These are phyloP conservation scores for Poteriospumella lacustris DNA, from an alignment of 108 stramenopile genomes.

Conservation along the genomic window DNA sequence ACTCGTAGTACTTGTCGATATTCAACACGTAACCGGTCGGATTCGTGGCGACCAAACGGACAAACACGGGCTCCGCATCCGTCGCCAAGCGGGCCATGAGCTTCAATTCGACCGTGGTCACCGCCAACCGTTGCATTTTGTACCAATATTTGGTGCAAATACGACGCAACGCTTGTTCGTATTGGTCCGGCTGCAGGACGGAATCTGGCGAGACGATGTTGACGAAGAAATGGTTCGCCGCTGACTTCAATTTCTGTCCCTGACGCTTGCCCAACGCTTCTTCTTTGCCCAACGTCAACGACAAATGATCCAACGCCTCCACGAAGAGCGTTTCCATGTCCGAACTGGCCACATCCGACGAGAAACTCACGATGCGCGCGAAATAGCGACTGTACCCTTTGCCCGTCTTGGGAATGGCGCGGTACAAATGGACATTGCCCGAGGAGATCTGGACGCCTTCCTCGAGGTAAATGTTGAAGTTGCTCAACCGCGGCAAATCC, in stretches of 20 bases:
- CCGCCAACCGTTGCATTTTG: conserved; percentile 62
- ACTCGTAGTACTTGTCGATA: conserved; percentile 92
- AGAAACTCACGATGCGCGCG: conserved; percentile 68
- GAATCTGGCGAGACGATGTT: conserved; percentile 72
- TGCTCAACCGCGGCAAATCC: conserved; percentile 75
- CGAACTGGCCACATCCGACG: conserved; percentile 30
- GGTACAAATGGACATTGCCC: conserved; percentile 86
- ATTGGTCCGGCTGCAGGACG: conserved; percentile 72
- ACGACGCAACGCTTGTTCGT: conserved; percentile 74
- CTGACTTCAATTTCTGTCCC: neutral
- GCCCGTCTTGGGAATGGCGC: conserved; percentile 74
- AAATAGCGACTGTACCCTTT: conserved; percentile 68
- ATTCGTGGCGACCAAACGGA: conserved; percentile 88
- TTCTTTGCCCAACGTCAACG: conserved; percentile 54
- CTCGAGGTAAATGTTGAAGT: conserved; percentile 75
- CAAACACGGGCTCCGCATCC: conserved; percentile 73
- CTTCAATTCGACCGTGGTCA: conserved; percentile 84
- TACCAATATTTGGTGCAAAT: conserved; percentile 76
- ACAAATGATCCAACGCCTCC: conserved; percentile 84
- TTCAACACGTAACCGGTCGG: conserved; percentile 93
- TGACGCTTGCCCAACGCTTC: neutral
- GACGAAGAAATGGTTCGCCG: conserved; percentile 83
- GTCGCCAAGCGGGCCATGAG: conserved; percentile 68
- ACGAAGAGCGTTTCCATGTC: conserved; percentile 76
- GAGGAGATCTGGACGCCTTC: conserved; percentile 66